These are phyloP conservation scores for Hypoxylon perforatum DNA, from an alignment of 495 filamentous ascomycete genomes.

Conservation along the genomic window DNA sequence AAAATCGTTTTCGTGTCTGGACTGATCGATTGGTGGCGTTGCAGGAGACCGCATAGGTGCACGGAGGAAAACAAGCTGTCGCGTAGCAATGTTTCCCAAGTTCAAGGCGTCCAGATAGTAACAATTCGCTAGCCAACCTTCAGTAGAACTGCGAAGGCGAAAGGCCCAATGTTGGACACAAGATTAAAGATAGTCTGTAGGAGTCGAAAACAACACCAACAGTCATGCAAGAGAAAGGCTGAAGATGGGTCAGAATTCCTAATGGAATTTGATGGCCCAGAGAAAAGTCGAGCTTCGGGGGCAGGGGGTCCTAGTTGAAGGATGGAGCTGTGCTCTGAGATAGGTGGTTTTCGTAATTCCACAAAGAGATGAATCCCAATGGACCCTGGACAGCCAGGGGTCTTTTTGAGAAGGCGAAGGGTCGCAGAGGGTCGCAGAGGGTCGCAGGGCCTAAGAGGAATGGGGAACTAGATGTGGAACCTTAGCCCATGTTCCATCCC, in stretches of 20 bases:
- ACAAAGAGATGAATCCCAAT: constrained; percentile 36
- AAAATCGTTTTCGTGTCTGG: constrained; percentile 24
- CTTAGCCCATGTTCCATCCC: constrained; percentile 24
- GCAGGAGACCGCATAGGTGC: constrained; percentile 21
- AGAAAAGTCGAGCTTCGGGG: constrained; percentile 31
- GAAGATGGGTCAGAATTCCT: constrained; percentile 35
- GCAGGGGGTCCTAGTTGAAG: constrained; percentile 27
- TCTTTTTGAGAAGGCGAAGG: constrained; percentile 26
- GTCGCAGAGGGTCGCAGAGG: constrained; percentile 35
- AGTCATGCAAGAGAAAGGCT: constrained; percentile 24
- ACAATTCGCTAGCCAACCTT: background rate
- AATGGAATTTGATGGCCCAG: constrained; percentile 30
- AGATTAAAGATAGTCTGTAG: constrained; percentile 16
- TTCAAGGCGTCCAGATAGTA: constrained; percentile 1
- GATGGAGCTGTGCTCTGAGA: constrained; percentile 36
- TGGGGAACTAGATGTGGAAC: constrained; percentile 34
- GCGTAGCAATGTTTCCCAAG: constrained; percentile 8
- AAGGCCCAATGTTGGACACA: constrained; percentile 2
- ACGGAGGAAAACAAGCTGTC: constrained; percentile 5
- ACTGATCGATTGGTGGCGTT: constrained; percentile 37
- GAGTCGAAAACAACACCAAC: constrained; percentile 21
- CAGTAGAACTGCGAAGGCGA: constrained; percentile 10
- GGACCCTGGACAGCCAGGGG: constrained; percentile 33
- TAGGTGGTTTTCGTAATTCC: constrained; percentile 43
- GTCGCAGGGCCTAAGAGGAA: constrained; percentile 24